Evolutionary conservation across 345 rosid species (phyloP), one percentile per base, ranked within the genome.

Genomic region (Trapa bicornis): DNA sequence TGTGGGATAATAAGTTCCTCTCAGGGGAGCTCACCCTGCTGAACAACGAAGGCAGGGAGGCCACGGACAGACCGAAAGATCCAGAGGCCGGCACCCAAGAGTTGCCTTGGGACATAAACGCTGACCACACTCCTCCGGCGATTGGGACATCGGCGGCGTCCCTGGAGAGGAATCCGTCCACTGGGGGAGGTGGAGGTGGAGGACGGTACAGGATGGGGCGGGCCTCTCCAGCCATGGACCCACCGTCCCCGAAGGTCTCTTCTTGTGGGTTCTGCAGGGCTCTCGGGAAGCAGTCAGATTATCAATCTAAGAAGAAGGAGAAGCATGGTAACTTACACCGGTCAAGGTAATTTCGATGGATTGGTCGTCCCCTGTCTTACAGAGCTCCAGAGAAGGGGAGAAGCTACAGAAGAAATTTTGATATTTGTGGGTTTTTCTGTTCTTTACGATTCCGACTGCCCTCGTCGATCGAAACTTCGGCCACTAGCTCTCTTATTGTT

Each of bases 141-240:
- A 57, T 71, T 57, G 60, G 43, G 47, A 60, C 60, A 1, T 38
- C 37, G 60, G 77, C 83, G 33, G 29, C 29, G 29, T 22, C 29
- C 29, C 71, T 88, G 1, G 89, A 83, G 74, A 86, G 97, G 74
- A 91, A 87, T 81, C 87, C 91, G 80, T 90, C 97, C 70, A 82
- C 67, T 73, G 96, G 94, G 16, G 93, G 89, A 72, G 29, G 29
- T 22, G 29, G 29, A 22, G 29, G 29, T 22, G 93, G 89, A 72
- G 90, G 89, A 61, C 87, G 78, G n/a, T 82, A 81, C 71, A 81
- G 97, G 29, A 84, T 89, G 9, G 98, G 96, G 17, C 87, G 78
- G 74, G 97, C 85, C 12, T 83, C 98, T 67, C 96, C 92, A 65
- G 95, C 91, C 4, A 77, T 91, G 5, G 98, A 93, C 36, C 98